Evolutionary conservation across 768 basidiomycete genomes (phyloP), one percentile per base, ranked within the genome.

Genomic region (Sarcodon aspratus): DNA sequence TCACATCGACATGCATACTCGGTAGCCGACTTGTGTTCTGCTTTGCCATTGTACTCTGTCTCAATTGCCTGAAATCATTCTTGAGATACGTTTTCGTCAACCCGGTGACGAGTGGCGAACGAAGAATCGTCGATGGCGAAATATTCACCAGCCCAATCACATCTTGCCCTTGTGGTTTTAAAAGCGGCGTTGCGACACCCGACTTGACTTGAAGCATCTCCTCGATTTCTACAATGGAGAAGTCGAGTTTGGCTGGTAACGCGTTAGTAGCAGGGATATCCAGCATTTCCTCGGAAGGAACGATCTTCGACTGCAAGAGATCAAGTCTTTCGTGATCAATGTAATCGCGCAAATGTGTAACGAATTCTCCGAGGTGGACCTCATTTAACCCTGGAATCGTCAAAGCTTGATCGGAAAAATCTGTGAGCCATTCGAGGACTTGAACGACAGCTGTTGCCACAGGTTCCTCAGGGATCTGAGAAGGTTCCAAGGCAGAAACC

Each of bases 1-100:
- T 62, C 65, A 81, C 79, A 60, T 81, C 79, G 48, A 81, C 88
- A 64, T 92, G 89, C 70, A 80, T 82, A 63, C 89, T 91, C 9
- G 89, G 89, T 42, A 91, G 69, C 57, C 89, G 72, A 64, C 88
- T 91, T 48, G 87, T 91, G 58, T 91, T 92, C 61, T 87, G 76
- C 56, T 85, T 76, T 54, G 82, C 76, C 9, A 78, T 74, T 33
- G 85, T 74, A 37, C 69, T 66, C 61, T 82, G 80, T 45, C 88
- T 69, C 54, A 88, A 67, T 59, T 85, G 76, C 47, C 89, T 73
- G 56, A 92, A 92, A 61, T 91, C 88, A 55, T 92, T 89, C 59
- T 76, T 83, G 17, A 61, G 62, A 54, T 92, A 92, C 52, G 75
- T 89, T 66, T 90, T 92, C 9, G 89, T 90, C 27, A 92, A 70